Evolutionary conservation across 306 rosid genomes (phyloP).

Genomic region (Dalbergia cultrata): DNA sequence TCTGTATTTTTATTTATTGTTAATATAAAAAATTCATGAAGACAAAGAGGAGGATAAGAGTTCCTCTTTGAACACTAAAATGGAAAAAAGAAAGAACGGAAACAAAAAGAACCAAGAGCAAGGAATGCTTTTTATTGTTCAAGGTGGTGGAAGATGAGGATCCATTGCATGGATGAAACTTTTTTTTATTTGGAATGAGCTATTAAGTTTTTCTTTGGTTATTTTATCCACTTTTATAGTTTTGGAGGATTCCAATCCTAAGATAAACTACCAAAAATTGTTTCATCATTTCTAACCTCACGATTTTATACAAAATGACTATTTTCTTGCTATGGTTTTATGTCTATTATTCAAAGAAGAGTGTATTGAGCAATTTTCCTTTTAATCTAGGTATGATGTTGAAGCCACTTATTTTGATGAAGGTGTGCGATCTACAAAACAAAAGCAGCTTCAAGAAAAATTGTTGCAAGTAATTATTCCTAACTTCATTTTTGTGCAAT

Average conservation of each 20-base stretch:
- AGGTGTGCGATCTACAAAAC: slow-evolving; percentile 83
- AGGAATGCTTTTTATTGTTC: slow-evolving; percentile 16
- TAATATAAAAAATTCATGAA: not conserved
- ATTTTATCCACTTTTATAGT: not conserved
- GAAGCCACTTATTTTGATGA: slow-evolving; percentile 93
- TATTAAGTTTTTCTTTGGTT: slow-evolving; percentile 14
- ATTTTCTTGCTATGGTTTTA: not conserved
- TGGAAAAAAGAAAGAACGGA: too few relatives aligned
- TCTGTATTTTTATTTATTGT: not conserved
- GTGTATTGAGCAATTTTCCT: slow-evolving; percentile 37
- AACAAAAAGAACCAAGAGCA: not conserved
- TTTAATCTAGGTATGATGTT: slow-evolving; percentile 71
- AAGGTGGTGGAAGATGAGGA: slow-evolving; percentile 23
- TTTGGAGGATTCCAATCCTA: not conserved
- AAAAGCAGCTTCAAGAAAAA: slow-evolving; percentile 83
- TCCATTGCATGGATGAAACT: slow-evolving; percentile 1
- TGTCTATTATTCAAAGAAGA: not conserved
- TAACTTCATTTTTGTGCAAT: slow-evolving; percentile 23
- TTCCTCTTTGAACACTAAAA: too few relatives aligned
- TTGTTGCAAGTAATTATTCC: slow-evolving; percentile 75
- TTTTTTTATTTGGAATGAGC: not conserved
- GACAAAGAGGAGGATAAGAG: not conserved
- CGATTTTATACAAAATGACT: slow-evolving; percentile 2
- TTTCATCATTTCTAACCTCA: not conserved
- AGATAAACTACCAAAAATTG: not conserved